Evolutionary conservation across 129 eudicot species (phyloP).

Genomic region (Helianthus tuberosus): DNA sequence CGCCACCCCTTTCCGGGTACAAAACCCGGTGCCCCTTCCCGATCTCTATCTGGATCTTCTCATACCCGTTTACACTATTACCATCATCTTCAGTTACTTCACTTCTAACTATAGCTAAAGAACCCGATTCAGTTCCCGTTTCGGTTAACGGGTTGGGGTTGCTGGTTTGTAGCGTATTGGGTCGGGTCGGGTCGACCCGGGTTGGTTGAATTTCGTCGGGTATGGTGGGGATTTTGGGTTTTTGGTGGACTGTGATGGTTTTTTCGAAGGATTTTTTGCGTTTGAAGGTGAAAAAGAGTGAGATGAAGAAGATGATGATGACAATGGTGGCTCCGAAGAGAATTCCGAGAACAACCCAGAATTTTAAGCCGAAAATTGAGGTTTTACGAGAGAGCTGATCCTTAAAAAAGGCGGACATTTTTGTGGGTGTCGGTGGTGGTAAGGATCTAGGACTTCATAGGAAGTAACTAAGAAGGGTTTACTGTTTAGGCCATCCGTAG

Average conservation of each 20-base stretch:
- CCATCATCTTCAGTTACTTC: constrained; percentile 40
- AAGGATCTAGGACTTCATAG: constrained; percentile 11
- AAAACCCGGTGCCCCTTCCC: constrained; percentile 70
- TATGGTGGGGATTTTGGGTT: constrained; percentile 63
- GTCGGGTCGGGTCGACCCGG: constrained; percentile 50
- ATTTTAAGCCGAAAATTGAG: constrained; percentile 75
- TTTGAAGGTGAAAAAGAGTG: constrained; percentile 69
- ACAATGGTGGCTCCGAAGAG: constrained; percentile 74
- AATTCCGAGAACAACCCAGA: constrained; percentile 78
- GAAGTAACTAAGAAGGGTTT: neutral
- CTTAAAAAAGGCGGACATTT: constrained; percentile 45
- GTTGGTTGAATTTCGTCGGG: constrained; percentile 68
- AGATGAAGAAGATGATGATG: constrained; percentile 53
- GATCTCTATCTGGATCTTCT: constrained; percentile 70
- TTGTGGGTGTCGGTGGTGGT: constrained; percentile 25
- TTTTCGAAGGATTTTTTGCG: constrained; percentile 24
- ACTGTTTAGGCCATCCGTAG: too few species aligned
- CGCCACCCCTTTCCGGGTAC: constrained; percentile 48
- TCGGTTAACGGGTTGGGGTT: constrained; percentile 26
- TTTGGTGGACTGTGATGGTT: constrained; percentile 32
- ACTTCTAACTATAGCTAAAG: constrained; percentile 31
- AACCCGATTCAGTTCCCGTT: constrained; percentile 44
- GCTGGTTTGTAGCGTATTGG: neutral
- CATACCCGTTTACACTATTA: constrained; percentile 26
- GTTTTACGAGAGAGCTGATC: constrained; percentile 59